Evolutionary conservation across 1,139 yeast genomes (phyloP).

Genomic region (Magnusiomyces fungicola): DNA sequence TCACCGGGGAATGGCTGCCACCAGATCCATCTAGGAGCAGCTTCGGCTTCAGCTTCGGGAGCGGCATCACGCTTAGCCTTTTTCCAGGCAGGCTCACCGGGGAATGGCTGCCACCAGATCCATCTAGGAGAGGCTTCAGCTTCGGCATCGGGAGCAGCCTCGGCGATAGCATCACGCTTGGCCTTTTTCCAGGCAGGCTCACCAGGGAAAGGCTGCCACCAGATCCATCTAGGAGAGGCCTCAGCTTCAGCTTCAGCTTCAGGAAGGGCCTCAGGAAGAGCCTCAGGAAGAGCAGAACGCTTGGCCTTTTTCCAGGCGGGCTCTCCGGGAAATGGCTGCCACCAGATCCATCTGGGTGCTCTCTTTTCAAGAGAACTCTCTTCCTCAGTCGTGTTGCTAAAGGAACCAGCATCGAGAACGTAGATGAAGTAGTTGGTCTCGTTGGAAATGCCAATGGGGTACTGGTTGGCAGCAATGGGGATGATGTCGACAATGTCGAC

Average conservation of each 20-base stretch:
- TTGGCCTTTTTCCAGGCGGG: too few species aligned
- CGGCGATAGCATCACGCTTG: too few species aligned
- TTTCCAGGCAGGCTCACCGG: too few species aligned
- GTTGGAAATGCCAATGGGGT: not conserved
- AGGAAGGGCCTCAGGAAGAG: too few species aligned
- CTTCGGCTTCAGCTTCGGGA: not conserved
- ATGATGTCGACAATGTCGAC: not conserved
- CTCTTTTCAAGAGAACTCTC: not conserved
- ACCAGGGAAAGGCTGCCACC: too few species aligned
- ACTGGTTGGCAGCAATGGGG: not conserved
- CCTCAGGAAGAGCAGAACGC: too few species aligned
- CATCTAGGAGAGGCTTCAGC: too few species aligned
- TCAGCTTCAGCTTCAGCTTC: not conserved
- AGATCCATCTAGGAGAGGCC: not conserved
- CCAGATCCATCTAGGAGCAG: not conserved
- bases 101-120: too few species aligned
- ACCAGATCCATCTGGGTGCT: too few species aligned
- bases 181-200: too few species aligned
- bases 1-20: not conserved
- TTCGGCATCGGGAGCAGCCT: not conserved
- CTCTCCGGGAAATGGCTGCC: too few species aligned
- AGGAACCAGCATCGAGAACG: not conserved
- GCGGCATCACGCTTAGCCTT: not conserved
- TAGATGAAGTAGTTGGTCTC: not conserved
- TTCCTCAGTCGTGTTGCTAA: not conserved